A percentile compares a stretch with the other conserved stretches of the same genome.
Conservation (phyloP, 1,284 basidiomycete species). For the Moesziomyces antarcticus region DNA sequence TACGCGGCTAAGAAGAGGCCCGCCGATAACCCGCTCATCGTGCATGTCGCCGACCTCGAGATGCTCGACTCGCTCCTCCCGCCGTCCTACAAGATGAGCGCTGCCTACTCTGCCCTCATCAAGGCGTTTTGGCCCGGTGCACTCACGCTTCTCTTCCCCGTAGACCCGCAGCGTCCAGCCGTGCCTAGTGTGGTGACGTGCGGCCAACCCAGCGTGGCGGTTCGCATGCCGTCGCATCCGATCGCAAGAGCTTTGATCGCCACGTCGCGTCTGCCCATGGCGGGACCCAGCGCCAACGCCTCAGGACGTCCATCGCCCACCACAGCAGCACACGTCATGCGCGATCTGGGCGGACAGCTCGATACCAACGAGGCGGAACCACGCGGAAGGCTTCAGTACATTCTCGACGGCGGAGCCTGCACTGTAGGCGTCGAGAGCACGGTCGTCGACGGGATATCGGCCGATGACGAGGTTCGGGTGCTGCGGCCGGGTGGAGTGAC, state of each 20-base stretch:
- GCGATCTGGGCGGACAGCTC: slow-evolving; percentile 76
- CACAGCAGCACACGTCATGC: slow-evolving; percentile 83
- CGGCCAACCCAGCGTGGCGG: slow-evolving; percentile 82
- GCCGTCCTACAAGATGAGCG: slow-evolving; percentile 21
- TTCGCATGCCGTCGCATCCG: slow-evolving; percentile 93
- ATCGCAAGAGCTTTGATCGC: slow-evolving; percentile 91
- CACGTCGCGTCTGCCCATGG: slow-evolving; percentile 79
- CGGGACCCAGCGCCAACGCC: slow-evolving; percentile 94
- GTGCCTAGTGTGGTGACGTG: slow-evolving; percentile 73
- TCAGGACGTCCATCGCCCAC: slow-evolving; percentile 95
- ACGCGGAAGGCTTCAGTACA: slow-evolving; percentile 73
- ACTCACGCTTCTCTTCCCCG: slow-evolving; percentile 89
- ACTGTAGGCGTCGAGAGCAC: slow-evolving; percentile 94
- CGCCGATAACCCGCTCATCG: slow-evolving; percentile 95
- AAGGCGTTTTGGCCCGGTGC: slow-evolving; percentile 93
- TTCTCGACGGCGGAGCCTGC: slow-evolving; percentile 93
- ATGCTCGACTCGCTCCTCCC: slow-evolving; percentile 78
- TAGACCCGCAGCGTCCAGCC: slow-evolving; percentile 23
- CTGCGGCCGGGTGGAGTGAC: slow-evolving; percentile 92
- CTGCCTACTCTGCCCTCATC: slow-evolving; percentile 70
- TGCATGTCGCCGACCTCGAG: slow-evolving; percentile 85
- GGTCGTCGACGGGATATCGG: slow-evolving; percentile 80
- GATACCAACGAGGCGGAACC: slow-evolving; percentile 19
- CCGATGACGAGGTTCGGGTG: slow-evolving; percentile 77
- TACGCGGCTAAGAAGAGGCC: slow-evolving; percentile 92